Evolutionary conservation across 148 eudicot species (phyloP).

Genomic region (Silene conica): DNA sequence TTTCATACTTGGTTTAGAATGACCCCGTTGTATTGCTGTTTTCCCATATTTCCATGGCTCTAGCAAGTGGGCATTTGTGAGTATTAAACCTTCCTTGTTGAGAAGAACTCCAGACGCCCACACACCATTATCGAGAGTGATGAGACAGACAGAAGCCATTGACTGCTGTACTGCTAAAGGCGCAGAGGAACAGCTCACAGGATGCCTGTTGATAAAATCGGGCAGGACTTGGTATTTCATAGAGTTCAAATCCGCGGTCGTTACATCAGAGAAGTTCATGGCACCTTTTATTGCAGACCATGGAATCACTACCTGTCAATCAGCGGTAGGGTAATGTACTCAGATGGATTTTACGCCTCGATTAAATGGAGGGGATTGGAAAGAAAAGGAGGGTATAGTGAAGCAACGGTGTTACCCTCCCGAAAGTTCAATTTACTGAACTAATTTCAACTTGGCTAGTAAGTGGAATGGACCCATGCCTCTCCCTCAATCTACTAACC

Average conservation of each 20-base stretch:
- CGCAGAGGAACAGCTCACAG: conserved; percentile 14
- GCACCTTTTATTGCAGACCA: conserved; percentile 84
- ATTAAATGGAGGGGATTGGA: background rate
- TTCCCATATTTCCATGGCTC: conserved; percentile 94
- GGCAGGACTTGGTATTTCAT: conserved; percentile 17
- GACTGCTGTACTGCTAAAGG: conserved; percentile 56
- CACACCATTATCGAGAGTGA: conserved; percentile 64
- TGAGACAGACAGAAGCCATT: conserved; percentile 70
- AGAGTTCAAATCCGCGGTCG: conserved; percentile 23
- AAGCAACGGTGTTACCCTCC: no score
- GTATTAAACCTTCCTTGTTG: conserved; percentile 72
- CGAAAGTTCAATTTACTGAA: no score
- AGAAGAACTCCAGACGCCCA: conserved; percentile 98
- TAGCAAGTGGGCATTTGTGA: conserved; percentile 93
- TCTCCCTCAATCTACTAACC: no score
- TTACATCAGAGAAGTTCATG: conserved; percentile 34
- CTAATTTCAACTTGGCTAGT: no score
- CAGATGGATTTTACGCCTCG: background rate
- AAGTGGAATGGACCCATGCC: no score
- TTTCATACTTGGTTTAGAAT: conserved; percentile 29
- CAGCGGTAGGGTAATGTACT: conserved; percentile 19
- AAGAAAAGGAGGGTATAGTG: no score
- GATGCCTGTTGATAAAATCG: conserved; percentile 22
- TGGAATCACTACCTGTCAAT: conserved; percentile 77
- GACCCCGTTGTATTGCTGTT: conserved; percentile 39